Evolutionary conservation across 179 eudicot genomes (phyloP).

Genomic region (Silene coronaria): DNA sequence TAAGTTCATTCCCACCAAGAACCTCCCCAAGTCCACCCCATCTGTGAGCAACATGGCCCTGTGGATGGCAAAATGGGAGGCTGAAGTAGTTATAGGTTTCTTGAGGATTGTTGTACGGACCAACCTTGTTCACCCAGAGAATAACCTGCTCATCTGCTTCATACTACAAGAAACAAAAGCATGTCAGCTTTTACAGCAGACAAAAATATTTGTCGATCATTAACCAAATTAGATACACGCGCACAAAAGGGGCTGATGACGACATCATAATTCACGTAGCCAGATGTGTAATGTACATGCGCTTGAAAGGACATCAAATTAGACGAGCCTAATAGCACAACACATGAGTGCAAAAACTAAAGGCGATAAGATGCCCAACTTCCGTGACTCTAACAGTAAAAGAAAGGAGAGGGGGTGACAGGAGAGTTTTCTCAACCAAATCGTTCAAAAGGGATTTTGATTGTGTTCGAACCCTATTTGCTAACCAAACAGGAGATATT

Average conservation of each 20-base stretch:
- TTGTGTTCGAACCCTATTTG: background rate
- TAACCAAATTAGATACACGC: background rate
- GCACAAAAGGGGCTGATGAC: background rate
- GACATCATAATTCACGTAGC: no score
- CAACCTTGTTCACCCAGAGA: slow-evolving; percentile 96
- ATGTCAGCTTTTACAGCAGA: slow-evolving; percentile 7
- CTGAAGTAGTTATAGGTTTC: slow-evolving; percentile 90
- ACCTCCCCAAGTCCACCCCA: slow-evolving; percentile 99
- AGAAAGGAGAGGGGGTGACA: background rate
- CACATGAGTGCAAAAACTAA: background rate
- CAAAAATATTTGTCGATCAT: background rate
- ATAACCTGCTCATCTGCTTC: slow-evolving; percentile 58
- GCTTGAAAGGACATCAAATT: no score
- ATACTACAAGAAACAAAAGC: slow-evolving; percentile 45
- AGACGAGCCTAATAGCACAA: background rate
- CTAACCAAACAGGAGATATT: background rate
- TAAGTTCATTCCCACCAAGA: slow-evolving; percentile 92
- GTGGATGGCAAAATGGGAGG: slow-evolving; percentile 82
- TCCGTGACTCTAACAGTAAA: background rate
- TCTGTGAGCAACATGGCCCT: slow-evolving; percentile 59
- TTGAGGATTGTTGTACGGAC: slow-evolving; percentile 94
- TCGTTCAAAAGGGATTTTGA: background rate
- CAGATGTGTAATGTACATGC: no score
- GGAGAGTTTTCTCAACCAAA: background rate
- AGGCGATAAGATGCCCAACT: background rate